Evolutionary conservation across 2,329 filamentous ascomycete genomes (phyloP).

Genomic region (Trematosphaeria pertusa): DNA sequence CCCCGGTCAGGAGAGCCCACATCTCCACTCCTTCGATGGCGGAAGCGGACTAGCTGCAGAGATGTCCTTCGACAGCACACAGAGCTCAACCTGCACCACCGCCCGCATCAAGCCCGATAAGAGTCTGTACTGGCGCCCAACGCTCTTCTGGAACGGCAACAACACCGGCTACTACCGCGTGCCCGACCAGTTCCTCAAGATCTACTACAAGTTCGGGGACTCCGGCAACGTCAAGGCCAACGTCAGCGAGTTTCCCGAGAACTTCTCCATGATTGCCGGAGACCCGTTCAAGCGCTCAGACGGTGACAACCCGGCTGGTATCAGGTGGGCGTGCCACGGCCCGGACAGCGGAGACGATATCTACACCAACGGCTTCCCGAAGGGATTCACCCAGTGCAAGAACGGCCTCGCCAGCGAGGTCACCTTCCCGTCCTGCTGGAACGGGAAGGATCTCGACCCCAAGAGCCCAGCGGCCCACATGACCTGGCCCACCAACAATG

Average conservation of each 20-base stretch:
- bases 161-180: constrained; percentile 45
- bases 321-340: constrained; percentile 44
- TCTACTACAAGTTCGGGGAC: constrained; percentile 50
- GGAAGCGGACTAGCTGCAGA: constrained; percentile 40
- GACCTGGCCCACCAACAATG: constrained; percentile 47
- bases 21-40: constrained; percentile 49
- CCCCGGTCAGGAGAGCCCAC: constrained; percentile 41
- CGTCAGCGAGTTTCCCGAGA: constrained; percentile 44
- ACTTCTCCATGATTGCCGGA: constrained; percentile 48
- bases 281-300: constrained; percentile 38
- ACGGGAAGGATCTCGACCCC: constrained; percentile 41
- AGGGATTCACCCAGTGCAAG: constrained; percentile 46
- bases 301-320: constrained; percentile 35
- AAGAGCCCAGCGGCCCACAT: constrained; percentile 43
- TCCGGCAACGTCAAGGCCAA: constrained; percentile 38
- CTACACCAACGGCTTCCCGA: constrained; percentile 43
- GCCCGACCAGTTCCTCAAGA: constrained; percentile 43
- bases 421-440: constrained; percentile 49
- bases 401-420: constrained; percentile 44
- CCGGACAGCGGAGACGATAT: constrained; percentile 27
- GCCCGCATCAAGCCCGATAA: constrained; percentile 48
- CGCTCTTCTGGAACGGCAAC: constrained; percentile 47
- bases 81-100: constrained; percentile 43
- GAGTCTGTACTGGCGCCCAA: constrained; percentile 48
- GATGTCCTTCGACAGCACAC: constrained; percentile 34